Evolutionary conservation across 352 stramenopile species (phyloP).

Genomic region (Globisporangium ultimum): DNA sequence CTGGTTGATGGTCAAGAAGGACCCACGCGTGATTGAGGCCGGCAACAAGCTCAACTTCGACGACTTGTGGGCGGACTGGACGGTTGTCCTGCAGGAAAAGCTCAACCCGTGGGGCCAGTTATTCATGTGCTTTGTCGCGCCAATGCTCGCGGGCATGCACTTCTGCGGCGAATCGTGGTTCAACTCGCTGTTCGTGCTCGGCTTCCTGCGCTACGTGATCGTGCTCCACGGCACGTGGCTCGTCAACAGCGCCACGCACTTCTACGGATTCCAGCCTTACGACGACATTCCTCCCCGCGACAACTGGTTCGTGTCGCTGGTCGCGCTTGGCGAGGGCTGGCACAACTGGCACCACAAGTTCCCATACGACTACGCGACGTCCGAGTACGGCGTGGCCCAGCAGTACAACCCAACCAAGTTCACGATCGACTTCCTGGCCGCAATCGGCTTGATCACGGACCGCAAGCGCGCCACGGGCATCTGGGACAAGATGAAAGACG

Average conservation of each 20-base stretch:
- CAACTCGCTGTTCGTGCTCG: constrained; percentile 95
- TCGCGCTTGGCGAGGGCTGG: constrained; percentile 96
- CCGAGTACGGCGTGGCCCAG: constrained; percentile 92
- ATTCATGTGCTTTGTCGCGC: constrained; percentile 98
- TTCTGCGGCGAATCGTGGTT: constrained; percentile 93
- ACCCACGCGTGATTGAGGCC: constrained; percentile 88
- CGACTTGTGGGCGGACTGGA: constrained; percentile 95
- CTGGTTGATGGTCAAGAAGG: constrained; percentile 98
- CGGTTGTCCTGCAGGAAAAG: constrained; percentile 95
- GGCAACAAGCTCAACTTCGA: constrained; percentile 95
- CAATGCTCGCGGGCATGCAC: constrained; percentile 86
- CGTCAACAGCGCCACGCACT: constrained; percentile 98
- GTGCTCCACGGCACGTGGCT: constrained; percentile 98
- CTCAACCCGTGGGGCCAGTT: constrained; percentile 97
- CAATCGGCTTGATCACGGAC: constrained; percentile 91
- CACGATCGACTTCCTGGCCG: constrained; percentile 93
- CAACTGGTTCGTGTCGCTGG: constrained; percentile 96
- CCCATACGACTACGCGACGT: constrained; percentile 98
- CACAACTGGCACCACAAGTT: constrained; percentile 99
- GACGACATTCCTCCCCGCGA: constrained; percentile 95
- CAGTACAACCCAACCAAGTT: constrained; percentile 99
- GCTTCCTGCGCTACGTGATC: constrained; percentile 91
- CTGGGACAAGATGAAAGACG: constrained; percentile 90
- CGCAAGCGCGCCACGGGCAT: constrained; percentile 93
- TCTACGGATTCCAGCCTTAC: constrained; percentile 97